These are phyloP conservation scores for Sedum album DNA, from an alignment of 164 flowering plant species.

Conservation along the genomic window DNA sequence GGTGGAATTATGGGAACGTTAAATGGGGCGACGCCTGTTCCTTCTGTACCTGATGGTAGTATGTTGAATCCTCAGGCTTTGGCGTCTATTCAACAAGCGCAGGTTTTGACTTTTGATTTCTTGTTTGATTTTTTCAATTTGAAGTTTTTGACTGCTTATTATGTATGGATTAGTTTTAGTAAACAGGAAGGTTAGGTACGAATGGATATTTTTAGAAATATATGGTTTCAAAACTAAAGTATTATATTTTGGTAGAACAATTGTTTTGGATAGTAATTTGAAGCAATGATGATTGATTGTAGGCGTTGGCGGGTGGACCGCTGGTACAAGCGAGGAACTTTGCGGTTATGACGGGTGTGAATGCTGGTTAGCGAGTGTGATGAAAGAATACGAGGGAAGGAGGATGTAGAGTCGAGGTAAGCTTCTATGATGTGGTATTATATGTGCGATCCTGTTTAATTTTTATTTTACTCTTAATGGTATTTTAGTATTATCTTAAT, in stretches of 20 bases:
- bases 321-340: conserved; percentile 90
- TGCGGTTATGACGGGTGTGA: conserved; percentile 94
- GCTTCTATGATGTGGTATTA: conserved; percentile 6
- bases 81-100: conserved; percentile 85
- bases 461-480: no score
- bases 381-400: conserved; percentile 91
- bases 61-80: conserved; percentile 58
- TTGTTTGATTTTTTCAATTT: background rate
- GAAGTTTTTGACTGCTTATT: background rate
- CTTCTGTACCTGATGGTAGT: conserved; percentile 46
- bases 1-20: conserved; percentile 86
- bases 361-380: conserved; percentile 85
- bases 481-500: no score
- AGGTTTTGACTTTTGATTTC: conserved; percentile 30
- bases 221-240: no score
- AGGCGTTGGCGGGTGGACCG: conserved; percentile 93
- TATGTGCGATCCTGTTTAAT: background rate
- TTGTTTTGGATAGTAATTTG: no score
- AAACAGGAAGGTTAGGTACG: no score
- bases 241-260: no score
- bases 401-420: conserved; percentile 83
- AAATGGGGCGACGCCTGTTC: conserved; percentile 42
- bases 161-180: background rate
- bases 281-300: no score
- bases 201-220: no score